These are phyloP conservation scores for Fraxinus platypoda DNA, from an alignment of 305 asterid species.

Conservation along the genomic window DNA sequence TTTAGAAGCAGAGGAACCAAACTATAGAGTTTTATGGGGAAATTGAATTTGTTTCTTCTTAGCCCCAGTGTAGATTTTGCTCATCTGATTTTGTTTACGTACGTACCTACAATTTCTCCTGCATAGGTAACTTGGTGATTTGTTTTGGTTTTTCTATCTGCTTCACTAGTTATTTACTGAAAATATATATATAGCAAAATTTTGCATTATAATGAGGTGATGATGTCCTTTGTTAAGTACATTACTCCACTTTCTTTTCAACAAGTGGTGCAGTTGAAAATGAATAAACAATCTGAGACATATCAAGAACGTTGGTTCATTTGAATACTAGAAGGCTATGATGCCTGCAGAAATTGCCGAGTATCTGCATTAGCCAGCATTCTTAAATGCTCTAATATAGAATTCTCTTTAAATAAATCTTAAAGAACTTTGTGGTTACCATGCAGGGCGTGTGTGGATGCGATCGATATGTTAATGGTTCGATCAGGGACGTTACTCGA, in stretches of 20 bases:
- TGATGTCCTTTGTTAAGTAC: not conserved
- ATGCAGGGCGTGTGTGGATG: constrained; percentile 97
- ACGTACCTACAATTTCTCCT: not conserved
- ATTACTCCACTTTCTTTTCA: not conserved
- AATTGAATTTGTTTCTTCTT: not conserved
- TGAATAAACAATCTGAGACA: not conserved
- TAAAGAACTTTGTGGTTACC: not conserved
- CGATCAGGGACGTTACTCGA: constrained; percentile 69
- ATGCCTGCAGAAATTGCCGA: not conserved
- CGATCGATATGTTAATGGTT: constrained; percentile 72
- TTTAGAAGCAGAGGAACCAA: not conserved
- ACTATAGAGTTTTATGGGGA: not conserved
- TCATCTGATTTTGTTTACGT: not conserved
- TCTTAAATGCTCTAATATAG: not conserved
- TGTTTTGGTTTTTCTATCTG: not conserved
- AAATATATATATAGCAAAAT: not conserved
- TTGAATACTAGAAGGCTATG: not conserved
- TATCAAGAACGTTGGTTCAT: not conserved
- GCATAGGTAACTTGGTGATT: not conserved
- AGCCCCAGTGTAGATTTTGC: not conserved
- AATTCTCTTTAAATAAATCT: not conserved
- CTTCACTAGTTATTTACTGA: not conserved
- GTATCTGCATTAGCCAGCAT: not conserved
- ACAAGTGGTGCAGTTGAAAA: not conserved
- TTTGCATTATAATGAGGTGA: not conserved